Evolutionary conservation across 1,284 basidiomycete genomes (phyloP).

Genomic region (Cutaneotrichosporon cavernicola): DNA sequence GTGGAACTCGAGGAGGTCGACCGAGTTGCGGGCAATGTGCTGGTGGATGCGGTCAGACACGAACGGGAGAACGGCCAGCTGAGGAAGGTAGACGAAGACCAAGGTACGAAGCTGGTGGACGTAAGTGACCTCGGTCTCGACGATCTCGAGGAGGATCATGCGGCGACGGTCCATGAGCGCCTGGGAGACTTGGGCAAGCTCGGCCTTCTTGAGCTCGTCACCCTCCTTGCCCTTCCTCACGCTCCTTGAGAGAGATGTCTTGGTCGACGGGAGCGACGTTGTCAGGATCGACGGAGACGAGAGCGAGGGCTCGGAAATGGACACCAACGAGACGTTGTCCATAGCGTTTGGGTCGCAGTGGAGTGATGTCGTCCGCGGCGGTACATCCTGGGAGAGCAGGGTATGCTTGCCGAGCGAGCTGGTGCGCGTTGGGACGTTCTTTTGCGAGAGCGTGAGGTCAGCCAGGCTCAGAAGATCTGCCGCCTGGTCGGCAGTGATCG

Average conservation of each 20-base stretch:
- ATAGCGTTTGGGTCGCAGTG: conserved; percentile 20
- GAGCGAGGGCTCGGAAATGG: conserved; percentile 21
- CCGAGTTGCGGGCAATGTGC: conserved; percentile 67
- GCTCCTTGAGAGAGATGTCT: conserved; percentile 50
- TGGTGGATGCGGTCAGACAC: conserved; percentile 47
- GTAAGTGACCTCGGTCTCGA: conserved; percentile 79
- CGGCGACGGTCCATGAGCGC: conserved; percentile 36
- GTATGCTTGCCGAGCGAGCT: conserved; percentile 11
- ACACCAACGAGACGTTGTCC: conserved; percentile 28
- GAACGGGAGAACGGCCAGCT: conserved; percentile 51
- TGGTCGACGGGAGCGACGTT: conserved; percentile 48
- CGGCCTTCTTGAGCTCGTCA: conserved; percentile 9
- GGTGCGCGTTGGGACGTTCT: neutral
- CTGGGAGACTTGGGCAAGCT: conserved; percentile 28
- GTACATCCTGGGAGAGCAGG: conserved; percentile 10
- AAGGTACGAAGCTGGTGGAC: conserved; percentile 71
- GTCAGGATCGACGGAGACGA: conserved; percentile 44
- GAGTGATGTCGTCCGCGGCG: conserved; percentile 10
- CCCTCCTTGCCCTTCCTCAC: conserved; percentile 49
- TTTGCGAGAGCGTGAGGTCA: conserved; percentile 9
- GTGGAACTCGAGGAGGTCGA: conserved; percentile 71
- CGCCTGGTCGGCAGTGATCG: conserved; percentile 4
- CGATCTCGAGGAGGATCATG: conserved; percentile 62
- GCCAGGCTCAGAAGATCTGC: conserved; percentile 6
- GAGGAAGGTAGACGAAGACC: conserved; percentile 59